These are phyloP conservation scores for Firmiana major DNA, from an alignment of 345 rosid species.

Conservation along the genomic window DNA sequence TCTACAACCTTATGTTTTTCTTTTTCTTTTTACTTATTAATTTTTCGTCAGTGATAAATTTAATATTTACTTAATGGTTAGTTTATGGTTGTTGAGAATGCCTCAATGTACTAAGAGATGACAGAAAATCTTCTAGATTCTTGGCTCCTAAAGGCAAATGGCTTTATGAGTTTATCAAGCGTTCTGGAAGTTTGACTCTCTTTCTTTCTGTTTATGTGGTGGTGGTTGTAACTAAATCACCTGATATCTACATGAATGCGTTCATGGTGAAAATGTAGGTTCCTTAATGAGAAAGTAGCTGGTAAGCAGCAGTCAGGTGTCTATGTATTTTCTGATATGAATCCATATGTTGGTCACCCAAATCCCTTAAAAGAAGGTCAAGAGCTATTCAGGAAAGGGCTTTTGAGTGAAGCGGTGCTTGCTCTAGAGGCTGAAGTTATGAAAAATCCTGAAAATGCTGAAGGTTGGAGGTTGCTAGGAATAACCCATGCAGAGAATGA, in stretches of 20 bases:
- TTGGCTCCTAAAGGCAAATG: no score
- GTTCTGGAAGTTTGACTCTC: neutral
- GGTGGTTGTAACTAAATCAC: neutral
- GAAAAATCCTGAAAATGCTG: conserved; percentile 94
- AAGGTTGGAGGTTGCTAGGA: conserved; percentile 99
- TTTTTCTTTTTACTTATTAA: no score
- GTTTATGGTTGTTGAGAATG: no score
- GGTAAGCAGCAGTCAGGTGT: conserved; percentile 66
- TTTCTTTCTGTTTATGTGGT: neutral
- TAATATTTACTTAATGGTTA: no score
- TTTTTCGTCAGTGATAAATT: no score
- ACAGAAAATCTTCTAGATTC: no score
- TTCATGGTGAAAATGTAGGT: conserved; percentile 39
- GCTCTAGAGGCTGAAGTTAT: conserved; percentile 99
- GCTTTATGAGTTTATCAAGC: no score
- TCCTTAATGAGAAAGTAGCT: conserved; percentile 62
- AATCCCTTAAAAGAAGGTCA: conserved; percentile 96
- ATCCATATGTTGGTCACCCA: conserved; percentile 97
- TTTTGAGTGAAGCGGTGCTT: conserved; percentile 97
- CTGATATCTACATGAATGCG: neutral
- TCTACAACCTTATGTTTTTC: no score
- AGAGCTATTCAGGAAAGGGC: conserved; percentile 94
- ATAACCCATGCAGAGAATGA: conserved; percentile 98
- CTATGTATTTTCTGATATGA: conserved; percentile 96
- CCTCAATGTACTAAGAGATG: no score